These are phyloP conservation scores for Acanthamoeba castellanii DNA, from an alignment of 208 protist species.

Conservation along the genomic window DNA sequence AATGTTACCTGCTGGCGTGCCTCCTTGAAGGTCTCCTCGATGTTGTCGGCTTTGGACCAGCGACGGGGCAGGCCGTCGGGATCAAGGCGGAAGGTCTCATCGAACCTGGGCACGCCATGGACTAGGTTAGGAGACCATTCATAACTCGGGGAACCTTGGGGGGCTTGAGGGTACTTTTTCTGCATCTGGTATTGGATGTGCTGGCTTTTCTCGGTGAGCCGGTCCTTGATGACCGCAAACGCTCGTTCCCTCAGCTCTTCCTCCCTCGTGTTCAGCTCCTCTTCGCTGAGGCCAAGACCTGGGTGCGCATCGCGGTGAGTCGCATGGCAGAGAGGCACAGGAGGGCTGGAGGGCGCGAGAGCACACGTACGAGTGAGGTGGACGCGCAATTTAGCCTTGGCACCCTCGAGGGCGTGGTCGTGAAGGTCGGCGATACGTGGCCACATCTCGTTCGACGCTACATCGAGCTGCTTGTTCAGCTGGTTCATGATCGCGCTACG, in stretches of 20 bases:
- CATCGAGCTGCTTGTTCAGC: constrained; percentile 45
- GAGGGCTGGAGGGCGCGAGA: not conserved
- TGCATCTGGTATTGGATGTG: constrained; percentile 63
- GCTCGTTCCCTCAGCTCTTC: constrained; percentile 43
- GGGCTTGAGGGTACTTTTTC: not conserved
- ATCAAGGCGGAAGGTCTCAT: constrained; percentile 80
- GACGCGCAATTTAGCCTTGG: not conserved
- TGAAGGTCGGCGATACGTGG: constrained; percentile 7
- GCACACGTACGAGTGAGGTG: constrained; percentile 13
- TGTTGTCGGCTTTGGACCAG: constrained; percentile 75
- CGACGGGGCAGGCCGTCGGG: constrained; percentile 77
- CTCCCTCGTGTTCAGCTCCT: not conserved
- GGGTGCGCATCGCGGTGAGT: not conserved
- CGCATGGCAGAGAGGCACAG: not conserved
- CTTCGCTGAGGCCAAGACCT: constrained; percentile 45
- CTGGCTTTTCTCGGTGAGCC: constrained; percentile 66
- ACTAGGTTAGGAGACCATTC: no score
- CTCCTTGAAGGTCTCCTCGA: constrained; percentile 49
- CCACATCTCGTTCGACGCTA: constrained; percentile 27
- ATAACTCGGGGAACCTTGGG: not conserved
- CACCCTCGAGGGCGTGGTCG: not conserved
- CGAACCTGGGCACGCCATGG: constrained; percentile 48
- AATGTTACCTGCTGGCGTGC: constrained; percentile 44
- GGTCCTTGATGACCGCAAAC: constrained; percentile 32
- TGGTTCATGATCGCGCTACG: constrained; percentile 12